Evolutionary conservation across 2,329 filamentous ascomycete species (phyloP), one percentile per base, ranked within the genome.

Genomic region (Fusarium sp.): DNA sequence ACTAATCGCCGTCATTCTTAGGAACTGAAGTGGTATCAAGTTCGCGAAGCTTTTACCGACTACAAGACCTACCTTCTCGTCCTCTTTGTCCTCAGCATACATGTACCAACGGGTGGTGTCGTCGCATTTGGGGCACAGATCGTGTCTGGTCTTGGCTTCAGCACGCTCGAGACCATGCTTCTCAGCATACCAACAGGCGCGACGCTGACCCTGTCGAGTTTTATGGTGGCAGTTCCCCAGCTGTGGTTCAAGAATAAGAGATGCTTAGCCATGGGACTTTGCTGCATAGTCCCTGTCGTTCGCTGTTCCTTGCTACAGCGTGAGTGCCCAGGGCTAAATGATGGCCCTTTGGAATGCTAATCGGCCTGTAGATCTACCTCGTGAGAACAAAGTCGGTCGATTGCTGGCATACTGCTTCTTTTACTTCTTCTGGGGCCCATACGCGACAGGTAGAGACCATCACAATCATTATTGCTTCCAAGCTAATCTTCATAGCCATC

Each of bases 121-220:
- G 75, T 75, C 13, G 72, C 72, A 6, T 90, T 89, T 63, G 86
- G 86, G 5, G 88, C 86, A 5, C 69, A 68, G 43, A 65, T 69
- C 33, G 68, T 76, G 31, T 60, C 71, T 8, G 74, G 70, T n/a
- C 65, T 76, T 22, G 74, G 74, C 16, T 73, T 68, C 45, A 56
- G 54, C 4, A 67, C 35, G 4, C 66, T 75, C 4, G 50, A 50
- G 6, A 68, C 74, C 5, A 48, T 69, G 14, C 66, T 76, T 16
- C 65, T 76, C 11, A 67, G 48, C 4, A 71, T 71, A 64, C 67
- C 71, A 63, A 68, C 48, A n/a, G 56, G 56, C 4, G 22, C 39
- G 22, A 45, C 33, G 62, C n/a, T 14, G 10, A 45, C 65, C 14
- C 27, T 71, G 31, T 33, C 50, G 4, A 27, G 56, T 14, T 58